Conservation (phyloP, 2,329 filamentous ascomycete species). For the Rutstroemia sp. region DNA sequence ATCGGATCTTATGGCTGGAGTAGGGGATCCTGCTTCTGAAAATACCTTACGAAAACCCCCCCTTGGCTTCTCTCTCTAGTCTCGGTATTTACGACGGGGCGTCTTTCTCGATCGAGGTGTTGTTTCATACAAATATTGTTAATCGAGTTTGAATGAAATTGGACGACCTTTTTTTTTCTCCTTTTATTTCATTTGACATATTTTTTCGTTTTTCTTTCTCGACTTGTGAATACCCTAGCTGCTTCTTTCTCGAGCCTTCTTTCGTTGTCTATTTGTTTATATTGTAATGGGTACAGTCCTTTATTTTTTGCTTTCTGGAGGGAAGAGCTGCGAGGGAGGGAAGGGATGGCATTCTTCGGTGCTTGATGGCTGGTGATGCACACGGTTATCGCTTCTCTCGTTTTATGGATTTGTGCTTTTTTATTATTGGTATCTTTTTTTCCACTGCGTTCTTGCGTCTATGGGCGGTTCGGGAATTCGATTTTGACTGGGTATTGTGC, state of each 20-base stretch:
- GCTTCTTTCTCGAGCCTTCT: not conserved
- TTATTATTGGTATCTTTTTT: no score
- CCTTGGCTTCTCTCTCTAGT: not conserved
- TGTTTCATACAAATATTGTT: not conserved
- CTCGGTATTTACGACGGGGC: not conserved
- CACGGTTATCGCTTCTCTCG: no score
- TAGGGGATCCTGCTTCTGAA: not conserved
- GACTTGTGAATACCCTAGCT: slow-evolving; percentile 1
- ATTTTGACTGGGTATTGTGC: no score
- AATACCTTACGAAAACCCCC: not conserved
- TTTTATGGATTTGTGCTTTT: no score
- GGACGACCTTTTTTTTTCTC: not conserved
- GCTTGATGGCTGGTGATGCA: no score
- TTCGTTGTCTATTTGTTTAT: not conserved
- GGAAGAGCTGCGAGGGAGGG: no score
- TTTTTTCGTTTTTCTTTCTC: not conserved
- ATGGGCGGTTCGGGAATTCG: no score
- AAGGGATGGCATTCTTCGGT: no score
- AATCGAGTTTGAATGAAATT: not conserved
- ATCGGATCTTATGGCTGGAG: not conserved
- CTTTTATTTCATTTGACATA: not conserved
- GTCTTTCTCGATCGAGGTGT: not conserved
- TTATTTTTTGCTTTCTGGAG: no score
- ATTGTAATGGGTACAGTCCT: no score
- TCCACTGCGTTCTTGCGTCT: no score